phyloP scores from a whole-genome alignment of 2,329 filamentous ascomycete genomes.

The Curvularia verruculosa region DNA sequence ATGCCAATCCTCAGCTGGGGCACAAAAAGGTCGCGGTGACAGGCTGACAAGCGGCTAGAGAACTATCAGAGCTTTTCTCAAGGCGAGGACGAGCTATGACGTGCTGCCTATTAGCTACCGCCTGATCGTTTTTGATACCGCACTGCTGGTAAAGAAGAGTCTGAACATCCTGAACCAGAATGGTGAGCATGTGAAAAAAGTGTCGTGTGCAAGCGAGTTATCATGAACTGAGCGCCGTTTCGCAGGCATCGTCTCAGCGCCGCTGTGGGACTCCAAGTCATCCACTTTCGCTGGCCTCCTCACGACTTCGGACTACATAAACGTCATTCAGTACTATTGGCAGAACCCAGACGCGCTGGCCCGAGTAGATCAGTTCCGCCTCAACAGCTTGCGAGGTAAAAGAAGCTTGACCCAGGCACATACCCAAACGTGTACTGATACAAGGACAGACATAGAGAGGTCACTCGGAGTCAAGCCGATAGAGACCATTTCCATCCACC shows the following conservation, averaged over 20 bases:
- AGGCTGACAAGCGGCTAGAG: constrained; percentile 55
- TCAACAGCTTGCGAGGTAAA: constrained; percentile 89
- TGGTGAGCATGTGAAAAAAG: constrained; percentile 60
- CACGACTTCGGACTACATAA: constrained; percentile 97
- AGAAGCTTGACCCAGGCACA: constrained; percentile 27
- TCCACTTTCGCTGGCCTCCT: constrained; percentile 93
- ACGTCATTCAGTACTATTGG: constrained; percentile 98
- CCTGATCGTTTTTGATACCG: constrained; percentile 93
- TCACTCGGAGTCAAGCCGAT: constrained; percentile 89
- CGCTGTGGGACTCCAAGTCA: constrained; percentile 92
- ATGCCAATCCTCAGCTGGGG: constrained; percentile 45
- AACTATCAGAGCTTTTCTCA: constrained; percentile 93
- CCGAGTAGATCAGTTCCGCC: constrained; percentile 89
- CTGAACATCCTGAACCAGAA: constrained; percentile 95
- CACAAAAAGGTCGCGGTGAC: neutral
- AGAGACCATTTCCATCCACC: constrained; percentile 95
- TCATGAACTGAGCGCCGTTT: constrained; percentile 19
- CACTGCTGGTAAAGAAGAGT: constrained; percentile 95
- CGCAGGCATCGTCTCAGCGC: constrained; percentile 93
- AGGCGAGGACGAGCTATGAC: constrained; percentile 95
- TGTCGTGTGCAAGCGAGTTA: neutral
- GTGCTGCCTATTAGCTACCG: constrained; percentile 95
- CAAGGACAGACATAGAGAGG: constrained; percentile 81
- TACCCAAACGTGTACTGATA: constrained; percentile 18
- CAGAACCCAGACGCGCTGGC: constrained; percentile 90